phyloP scores from a whole-genome alignment of 768 basidiomycete species.

The Gyrodon lividus region DNA sequence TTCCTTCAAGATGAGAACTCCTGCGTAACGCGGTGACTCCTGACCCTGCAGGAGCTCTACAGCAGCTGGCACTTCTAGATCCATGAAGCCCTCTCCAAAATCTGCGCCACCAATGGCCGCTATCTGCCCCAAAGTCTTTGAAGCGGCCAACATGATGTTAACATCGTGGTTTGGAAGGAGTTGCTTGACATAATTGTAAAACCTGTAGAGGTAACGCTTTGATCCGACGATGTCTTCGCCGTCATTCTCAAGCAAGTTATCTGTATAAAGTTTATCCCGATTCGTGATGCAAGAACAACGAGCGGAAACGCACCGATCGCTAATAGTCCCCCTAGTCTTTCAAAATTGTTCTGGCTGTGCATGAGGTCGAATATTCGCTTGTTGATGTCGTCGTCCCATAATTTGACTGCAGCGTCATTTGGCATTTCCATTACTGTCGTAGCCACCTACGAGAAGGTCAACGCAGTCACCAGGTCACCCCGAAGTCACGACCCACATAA shows the following conservation, averaged over 20 bases:
- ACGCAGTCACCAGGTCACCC: conserved; percentile 8
- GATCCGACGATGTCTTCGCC: conserved; percentile 81
- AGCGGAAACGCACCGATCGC: conserved; percentile 68
- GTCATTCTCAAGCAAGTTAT: conserved; percentile 74
- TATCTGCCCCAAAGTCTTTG: conserved; percentile 89
- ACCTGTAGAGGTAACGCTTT: conserved; percentile 76
- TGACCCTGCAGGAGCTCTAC: conserved; percentile 73
- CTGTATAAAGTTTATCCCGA: conserved; percentile 33
- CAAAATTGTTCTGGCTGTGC: conserved; percentile 73
- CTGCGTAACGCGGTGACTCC: conserved; percentile 88
- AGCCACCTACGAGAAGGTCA: conserved; percentile 51
- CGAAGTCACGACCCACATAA: conserved; percentile 52
- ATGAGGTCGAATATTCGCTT: conserved; percentile 77
- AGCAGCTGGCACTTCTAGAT: conserved; percentile 82
- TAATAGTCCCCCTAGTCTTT: conserved; percentile 82
- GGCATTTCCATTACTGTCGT: conserved; percentile 77
- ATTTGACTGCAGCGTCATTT: conserved; percentile 73
- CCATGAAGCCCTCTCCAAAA: conserved; percentile 88
- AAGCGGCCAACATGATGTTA: conserved; percentile 91
- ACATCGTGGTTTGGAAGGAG: conserved; percentile 89
- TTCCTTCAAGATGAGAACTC: conserved; percentile 92
- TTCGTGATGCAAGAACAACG: neutral
- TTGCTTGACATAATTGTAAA: conserved; percentile 91
- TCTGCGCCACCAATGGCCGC: conserved; percentile 78
- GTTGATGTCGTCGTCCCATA: conserved; percentile 87